A percentile compares a stretch with the other conserved stretches of the same genome.
phyloP scores from a whole-genome alignment of 2,329 filamentous ascomycete species.

The Chlorencoelia australis region DNA sequence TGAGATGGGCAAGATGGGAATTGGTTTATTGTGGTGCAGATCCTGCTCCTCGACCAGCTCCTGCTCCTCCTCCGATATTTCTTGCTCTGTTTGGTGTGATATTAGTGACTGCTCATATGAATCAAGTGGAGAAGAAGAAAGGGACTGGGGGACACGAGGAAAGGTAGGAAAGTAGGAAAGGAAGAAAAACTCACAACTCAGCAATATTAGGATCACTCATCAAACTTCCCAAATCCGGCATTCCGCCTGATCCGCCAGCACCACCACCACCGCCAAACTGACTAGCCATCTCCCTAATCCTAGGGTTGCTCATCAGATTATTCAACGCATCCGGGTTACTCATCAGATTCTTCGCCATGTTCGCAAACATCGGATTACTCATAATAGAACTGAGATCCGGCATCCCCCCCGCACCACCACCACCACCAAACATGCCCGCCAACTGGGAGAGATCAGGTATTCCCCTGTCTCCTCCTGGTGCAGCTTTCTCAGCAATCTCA shows the following conservation, averaged over 20 bases:
- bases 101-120: slow-evolving; percentile 1
- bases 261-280: slow-evolving; percentile 53
- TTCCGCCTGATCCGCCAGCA: slow-evolving; percentile 53
- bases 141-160: too few species aligned
- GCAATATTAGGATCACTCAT: slow-evolving; percentile 91
- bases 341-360: slow-evolving; percentile 97
- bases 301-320: slow-evolving; percentile 91
- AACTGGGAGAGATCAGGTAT: slow-evolving; percentile 64
- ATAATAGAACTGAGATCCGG: slow-evolving; percentile 80
- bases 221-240: slow-evolving; percentile 76
- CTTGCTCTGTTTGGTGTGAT: slow-evolving; percentile 1
- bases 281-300: slow-evolving; percentile 77
- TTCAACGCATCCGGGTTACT: slow-evolving; percentile 87
- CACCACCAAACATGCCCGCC: slow-evolving; percentile 63
- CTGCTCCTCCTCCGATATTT: slow-evolving; percentile 6
- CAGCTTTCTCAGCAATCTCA: slow-evolving; percentile 40
- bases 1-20: too few species aligned
- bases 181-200: slow-evolving; percentile 64
- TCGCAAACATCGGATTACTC: slow-evolving; percentile 97
- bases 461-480: slow-evolving; percentile 43
- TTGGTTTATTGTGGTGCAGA: slow-evolving; percentile 1
- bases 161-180: too few species aligned
- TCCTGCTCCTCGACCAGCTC: slow-evolving; percentile 3
- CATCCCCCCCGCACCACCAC: slow-evolving; percentile 64
- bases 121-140: not conserved